Conservation (phyloP, 2,329 filamentous ascomycete species). For the Fusarium brachygibbosum region DNA sequence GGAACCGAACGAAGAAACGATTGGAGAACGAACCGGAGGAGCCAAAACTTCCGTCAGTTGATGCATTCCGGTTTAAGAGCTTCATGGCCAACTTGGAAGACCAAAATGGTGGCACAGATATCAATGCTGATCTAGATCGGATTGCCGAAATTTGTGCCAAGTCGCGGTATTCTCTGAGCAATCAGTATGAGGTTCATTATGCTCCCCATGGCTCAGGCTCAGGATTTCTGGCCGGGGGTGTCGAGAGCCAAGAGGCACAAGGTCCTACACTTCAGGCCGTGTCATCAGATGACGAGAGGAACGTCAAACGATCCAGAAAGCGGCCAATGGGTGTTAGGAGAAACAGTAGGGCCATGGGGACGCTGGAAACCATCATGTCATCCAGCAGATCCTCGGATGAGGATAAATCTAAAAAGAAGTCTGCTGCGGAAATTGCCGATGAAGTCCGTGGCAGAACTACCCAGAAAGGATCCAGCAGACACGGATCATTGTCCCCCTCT, state of each 20-base stretch:
- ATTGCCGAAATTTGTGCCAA: slow-evolving; percentile 77
- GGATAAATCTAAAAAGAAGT: slow-evolving; percentile 71
- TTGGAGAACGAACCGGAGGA: slow-evolving; percentile 50
- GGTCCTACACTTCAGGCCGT: slow-evolving; percentile 71
- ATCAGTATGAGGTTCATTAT: slow-evolving; percentile 76
- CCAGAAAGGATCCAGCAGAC: slow-evolving; percentile 53
- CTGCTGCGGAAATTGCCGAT: slow-evolving; percentile 68
- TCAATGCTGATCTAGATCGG: slow-evolving; percentile 71
- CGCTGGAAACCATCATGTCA: slow-evolving; percentile 76
- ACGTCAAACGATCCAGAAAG: slow-evolving; percentile 55
- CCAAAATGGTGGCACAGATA: slow-evolving; percentile 59
- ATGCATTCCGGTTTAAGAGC: slow-evolving; percentile 74
- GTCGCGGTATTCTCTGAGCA: slow-evolving; percentile 74
- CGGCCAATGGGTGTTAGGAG: slow-evolving; percentile 59
- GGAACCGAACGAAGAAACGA: slow-evolving; percentile 58
- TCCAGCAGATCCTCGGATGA: slow-evolving; percentile 75
- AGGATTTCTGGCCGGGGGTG: slow-evolving; percentile 57
- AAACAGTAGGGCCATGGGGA: slow-evolving; percentile 70
- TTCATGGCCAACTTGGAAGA: slow-evolving; percentile 70
- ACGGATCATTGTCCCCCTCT: slow-evolving; percentile 52
- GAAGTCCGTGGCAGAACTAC: slow-evolving; percentile 65
- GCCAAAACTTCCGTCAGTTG: slow-evolving; percentile 69
- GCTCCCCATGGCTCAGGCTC: slow-evolving; percentile 71
- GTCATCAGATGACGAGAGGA: slow-evolving; percentile 68
- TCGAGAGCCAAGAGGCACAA: slow-evolving; percentile 51